These are phyloP conservation scores for Chytridium lagenaria DNA, from an alignment of 371 early-diverging fungal species.

Conservation along the genomic window DNA sequence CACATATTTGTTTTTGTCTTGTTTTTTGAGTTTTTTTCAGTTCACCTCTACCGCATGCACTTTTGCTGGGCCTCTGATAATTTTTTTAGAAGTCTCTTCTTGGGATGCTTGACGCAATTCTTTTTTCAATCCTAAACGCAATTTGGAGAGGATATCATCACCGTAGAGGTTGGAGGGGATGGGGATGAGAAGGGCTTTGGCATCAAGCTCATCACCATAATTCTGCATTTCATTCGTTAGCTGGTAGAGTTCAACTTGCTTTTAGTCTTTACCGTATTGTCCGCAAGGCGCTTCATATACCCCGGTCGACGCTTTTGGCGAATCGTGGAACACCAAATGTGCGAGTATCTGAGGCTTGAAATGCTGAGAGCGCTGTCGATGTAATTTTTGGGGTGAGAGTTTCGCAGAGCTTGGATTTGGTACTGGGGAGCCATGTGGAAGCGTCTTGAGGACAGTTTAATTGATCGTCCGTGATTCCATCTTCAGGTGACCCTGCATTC, in stretches of 20 bases:
- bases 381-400: constrained; percentile 27
- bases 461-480: too few relatives aligned
- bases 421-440: neutral
- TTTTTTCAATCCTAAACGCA: neutral
- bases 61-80: neutral
- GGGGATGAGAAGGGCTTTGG: constrained; percentile 45
- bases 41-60: neutral
- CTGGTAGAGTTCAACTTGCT: neutral
- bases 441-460: too few relatives aligned
- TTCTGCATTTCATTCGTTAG: constrained; percentile 22
- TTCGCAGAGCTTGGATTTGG: neutral
- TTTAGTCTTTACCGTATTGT: constrained; percentile 35
- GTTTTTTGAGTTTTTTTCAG: too few relatives aligned
- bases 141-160: constrained; percentile 20
- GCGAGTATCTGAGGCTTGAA: neutral
- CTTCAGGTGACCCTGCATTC: too few relatives aligned
- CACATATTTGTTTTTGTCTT: too few relatives aligned
- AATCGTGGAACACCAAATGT: constrained; percentile 49
- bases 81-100: neutral
- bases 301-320: constrained; percentile 30
- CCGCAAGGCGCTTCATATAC: constrained; percentile 37
- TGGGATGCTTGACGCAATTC: neutral
- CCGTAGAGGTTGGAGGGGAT: constrained; percentile 46
- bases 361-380: neutral
- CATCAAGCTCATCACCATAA: constrained; percentile 48